Evolutionary conservation across 2,329 filamentous ascomycete species (phyloP), one percentile per base, ranked within the genome.

Genomic region (Penicillium sp.): DNA sequence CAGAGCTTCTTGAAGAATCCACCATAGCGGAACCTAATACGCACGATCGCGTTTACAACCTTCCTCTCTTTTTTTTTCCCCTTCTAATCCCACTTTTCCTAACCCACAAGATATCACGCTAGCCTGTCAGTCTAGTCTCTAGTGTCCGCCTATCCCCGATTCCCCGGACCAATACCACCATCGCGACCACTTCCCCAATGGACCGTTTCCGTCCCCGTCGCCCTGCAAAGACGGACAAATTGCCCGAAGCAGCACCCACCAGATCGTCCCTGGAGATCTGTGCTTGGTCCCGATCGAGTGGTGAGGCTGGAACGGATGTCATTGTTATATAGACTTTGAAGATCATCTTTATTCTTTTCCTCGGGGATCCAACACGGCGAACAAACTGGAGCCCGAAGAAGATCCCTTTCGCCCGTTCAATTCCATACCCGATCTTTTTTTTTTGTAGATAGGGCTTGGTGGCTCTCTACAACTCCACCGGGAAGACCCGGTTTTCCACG

Each of bases 171-270:
- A 60, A 46, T 52, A 21, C 53, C 40, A 25, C 5, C 33, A 16
- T 36, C 29, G 31, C n/a, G 25, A 34, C n/a, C 6, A 15, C n/a
- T 33, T 29, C 13, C 4, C 23, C 38, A 31, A 5, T 34, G 13
- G 58, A 60, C 34, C 46, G 53, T 55, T 50, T 40, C 19, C 34
- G 49, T 38, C 53, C 41, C 56, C 27, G 38, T 46, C 38, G 13
- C 9, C 9, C 55, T 63, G 63, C 65, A 66, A 27, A 48, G 48
- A 60, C 65, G 65, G 65, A 61, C 48, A 62, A 62, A 64, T 65
- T 64, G 16, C 65, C 64, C 60, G 58, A 66, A 67, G 39, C 38
- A 53, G 64, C 43, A 40, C 44, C 33, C 25, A n/a, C 39, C 16
- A 61, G 60, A 65, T 66, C 60, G 59, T 61, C 59, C 43, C 53